Evolutionary conservation across 805 yeast species (phyloP).

Genomic region (Yamadazyma nakazawae): DNA sequence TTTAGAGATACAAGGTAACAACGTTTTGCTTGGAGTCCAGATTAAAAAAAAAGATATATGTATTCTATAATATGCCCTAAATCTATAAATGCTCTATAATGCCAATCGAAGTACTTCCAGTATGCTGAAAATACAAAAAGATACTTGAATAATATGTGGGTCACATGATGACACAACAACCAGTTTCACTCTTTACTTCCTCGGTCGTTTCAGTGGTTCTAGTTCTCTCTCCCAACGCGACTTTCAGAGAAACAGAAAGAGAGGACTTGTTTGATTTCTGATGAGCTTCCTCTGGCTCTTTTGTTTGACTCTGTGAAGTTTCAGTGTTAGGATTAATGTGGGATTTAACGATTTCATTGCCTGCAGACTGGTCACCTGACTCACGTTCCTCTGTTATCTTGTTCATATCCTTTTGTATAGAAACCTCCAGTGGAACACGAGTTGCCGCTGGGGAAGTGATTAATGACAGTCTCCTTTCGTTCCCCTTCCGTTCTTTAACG

Average conservation of each 20-base stretch:
- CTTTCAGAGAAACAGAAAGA: not conserved
- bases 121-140: not conserved
- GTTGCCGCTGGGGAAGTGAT: not conserved
- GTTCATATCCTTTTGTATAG: not conserved
- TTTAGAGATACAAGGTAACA: no score
- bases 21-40: no score
- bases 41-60: no score
- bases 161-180: constrained; percentile 20
- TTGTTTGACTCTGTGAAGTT: no score
- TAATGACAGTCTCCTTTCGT: constrained; percentile 1
- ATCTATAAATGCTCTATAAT: constrained; percentile 1
- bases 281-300: no score
- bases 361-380: not conserved
- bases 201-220: not conserved
- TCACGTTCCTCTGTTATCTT: not conserved
- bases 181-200: constrained; percentile 7
- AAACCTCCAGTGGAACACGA: constrained; percentile 1
- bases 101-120: not conserved
- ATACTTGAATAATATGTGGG: no score
- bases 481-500: not conserved
- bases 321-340: no score
- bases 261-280: no score
- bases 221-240: not conserved
- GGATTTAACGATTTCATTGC: not conserved
- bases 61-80: not conserved